These are phyloP conservation scores for Suillus cothurnatus DNA, from an alignment of 768 basidiomycete genomes.

Conservation along the genomic window DNA sequence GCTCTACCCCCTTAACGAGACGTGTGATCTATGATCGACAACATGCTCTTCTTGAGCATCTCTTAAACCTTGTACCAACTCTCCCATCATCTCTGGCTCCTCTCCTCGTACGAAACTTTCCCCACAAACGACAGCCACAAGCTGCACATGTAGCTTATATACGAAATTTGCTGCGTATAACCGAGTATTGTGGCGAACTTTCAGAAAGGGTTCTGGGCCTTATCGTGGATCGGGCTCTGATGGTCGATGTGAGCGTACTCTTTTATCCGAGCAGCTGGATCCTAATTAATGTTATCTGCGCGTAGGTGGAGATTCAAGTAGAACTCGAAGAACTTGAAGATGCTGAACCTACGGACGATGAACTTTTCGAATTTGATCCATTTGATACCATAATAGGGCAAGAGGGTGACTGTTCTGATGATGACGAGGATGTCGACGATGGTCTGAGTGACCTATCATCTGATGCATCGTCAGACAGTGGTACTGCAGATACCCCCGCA, in stretches of 20 bases:
- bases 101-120: constrained; percentile 82
- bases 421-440: constrained; percentile 53
- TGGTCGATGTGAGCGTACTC: constrained; percentile 79
- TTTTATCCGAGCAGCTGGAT: not conserved
- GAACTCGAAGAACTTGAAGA: constrained; percentile 91
- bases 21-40: constrained; percentile 83
- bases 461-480: constrained; percentile 55
- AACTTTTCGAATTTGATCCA: constrained; percentile 77
- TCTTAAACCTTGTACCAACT: constrained; percentile 91
- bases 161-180: constrained; percentile 81
- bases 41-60: constrained; percentile 82
- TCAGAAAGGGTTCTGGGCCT: constrained; percentile 81
- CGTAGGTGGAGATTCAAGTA: constrained; percentile 96
- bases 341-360: constrained; percentile 51
- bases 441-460: constrained; percentile 78
- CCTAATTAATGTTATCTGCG: not conserved
- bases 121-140: constrained; percentile 88
- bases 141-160: constrained; percentile 85
- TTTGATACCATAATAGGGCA: constrained; percentile 86
- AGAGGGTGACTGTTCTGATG: constrained; percentile 60
- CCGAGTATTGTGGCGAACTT: constrained; percentile 87
- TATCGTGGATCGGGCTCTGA: constrained; percentile 91
- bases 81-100: constrained; percentile 86
- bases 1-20: constrained; percentile 76
- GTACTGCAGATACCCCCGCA: constrained; percentile 38